Evolutionary conservation across 129 eudicot species (phyloP).

Genomic region (Flaveria robusta): DNA sequence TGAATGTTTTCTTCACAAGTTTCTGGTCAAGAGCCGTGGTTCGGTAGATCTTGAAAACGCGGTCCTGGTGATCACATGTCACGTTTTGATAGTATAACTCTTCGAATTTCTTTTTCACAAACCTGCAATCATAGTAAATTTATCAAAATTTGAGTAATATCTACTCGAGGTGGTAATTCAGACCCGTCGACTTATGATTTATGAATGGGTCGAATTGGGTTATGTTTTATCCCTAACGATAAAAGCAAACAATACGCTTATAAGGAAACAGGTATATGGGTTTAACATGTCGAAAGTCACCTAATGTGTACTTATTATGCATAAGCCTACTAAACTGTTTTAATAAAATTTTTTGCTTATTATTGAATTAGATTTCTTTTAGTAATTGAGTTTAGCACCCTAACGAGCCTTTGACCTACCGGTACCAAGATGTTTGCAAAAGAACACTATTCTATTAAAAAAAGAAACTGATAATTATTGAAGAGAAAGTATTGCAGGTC

Average conservation of each 20-base stretch:
- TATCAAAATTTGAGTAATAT: neutral
- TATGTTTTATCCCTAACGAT: neutral
- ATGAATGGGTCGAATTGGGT: neutral
- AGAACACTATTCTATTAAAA: neutral
- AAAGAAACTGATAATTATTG: no score
- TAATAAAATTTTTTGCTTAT: neutral
- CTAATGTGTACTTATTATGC: neutral
- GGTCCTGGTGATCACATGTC: constrained; percentile 83
- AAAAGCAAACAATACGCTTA: no score
- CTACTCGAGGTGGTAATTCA: neutral
- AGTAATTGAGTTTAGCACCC: neutral
- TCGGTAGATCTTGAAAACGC: constrained; percentile 94
- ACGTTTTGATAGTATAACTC: constrained; percentile 89
- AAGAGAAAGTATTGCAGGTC: neutral
- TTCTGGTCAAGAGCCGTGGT: constrained; percentile 96
- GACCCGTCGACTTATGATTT: neutral
- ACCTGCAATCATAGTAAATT: constrained; percentile 42
- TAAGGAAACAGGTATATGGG: neutral
- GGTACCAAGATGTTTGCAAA: neutral
- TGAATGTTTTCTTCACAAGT: constrained; percentile 97
- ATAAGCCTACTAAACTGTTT: neutral
- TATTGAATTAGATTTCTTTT: neutral
- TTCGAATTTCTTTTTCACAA: constrained; percentile 97
- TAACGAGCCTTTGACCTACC: neutral
- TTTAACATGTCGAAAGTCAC: neutral